Base-by-base conservation (phyloP, 2,329 filamentous ascomycete species). In the Talaromyces rugulosus region DNA sequence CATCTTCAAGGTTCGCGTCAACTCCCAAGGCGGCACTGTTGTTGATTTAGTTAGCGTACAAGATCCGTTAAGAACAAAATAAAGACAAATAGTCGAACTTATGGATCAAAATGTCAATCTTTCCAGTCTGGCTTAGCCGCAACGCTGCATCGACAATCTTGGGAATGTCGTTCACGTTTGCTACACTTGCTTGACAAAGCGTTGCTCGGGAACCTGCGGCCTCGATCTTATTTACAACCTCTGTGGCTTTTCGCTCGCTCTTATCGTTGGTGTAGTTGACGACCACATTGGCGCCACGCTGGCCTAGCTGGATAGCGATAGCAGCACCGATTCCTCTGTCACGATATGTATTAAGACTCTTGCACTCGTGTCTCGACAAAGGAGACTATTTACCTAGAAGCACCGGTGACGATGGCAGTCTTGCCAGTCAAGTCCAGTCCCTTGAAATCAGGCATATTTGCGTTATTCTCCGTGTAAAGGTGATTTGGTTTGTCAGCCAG, bases 261-360 rank as follows among this genome's bases (percentile, higher is more conserved):
- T 50, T 18, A 16, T 60, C 50, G 5, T 63, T 65, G 9, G 65
- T 85, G 76, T 88, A 88, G 82, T 87, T 88, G 72, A 88, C 83
- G 63, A 86, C 82, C 58, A 88, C 85, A 74, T 86, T 86, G 68
- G 87, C 87, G 58, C 87, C 87, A 63, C 86, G 85, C 64, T 82
- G 80, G 63, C 83, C 87, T 61, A 89, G 84, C 76, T 89, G 85
- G 59, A 84, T 79, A 59, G 87, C 87, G 81, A 89, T 89, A 67
- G 85, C 84, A 59, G 83, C 82, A 63, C 87, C 87, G 66, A 89
- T 89, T 67, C 87, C 87, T 73, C 87, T 85, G 23, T 5, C 51
- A 27, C 14, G 51, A n/a, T 55, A 11, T 31, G 6, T 34, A 6
- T 31, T 9, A 42, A 42, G n/a, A 18, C 40, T 7, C 40, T 1